Conservation (phyloP, 257 asterid genomes). For the Solanum corneliomulleri region DNA sequence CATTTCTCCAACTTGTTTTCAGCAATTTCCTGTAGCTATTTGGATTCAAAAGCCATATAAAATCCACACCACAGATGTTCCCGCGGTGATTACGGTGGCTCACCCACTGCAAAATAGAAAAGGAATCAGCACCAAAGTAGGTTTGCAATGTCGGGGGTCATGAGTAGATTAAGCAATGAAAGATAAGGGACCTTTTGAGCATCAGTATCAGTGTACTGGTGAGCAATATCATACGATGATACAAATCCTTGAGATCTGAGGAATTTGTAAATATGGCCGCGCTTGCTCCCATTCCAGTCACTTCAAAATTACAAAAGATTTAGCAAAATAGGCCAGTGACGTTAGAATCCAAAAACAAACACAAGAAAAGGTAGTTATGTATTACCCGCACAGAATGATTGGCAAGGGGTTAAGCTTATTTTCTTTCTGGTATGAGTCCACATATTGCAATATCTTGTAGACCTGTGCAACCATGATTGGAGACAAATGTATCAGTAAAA, state of each 20-base stretch:
- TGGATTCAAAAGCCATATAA: constrained; percentile 99
- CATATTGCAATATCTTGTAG: constrained; percentile 76
- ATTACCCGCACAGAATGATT: constrained; percentile 85
- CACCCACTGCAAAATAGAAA: constrained; percentile 58
- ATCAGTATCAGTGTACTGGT: constrained; percentile 92
- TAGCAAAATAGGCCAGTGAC: not conserved
- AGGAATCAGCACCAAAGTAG: constrained; percentile 8
- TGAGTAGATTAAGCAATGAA: not conserved
- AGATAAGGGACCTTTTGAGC: constrained; percentile 66
- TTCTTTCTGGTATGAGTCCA: constrained; percentile 82
- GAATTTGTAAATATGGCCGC: constrained; percentile 89
- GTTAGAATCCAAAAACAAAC: not conserved
- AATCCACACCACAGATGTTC: constrained; percentile 95
- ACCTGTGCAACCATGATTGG: constrained; percentile 35
- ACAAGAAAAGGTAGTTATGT: not conserved
- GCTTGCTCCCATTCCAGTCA: constrained; percentile 97
- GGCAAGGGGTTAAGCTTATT: constrained; percentile 86
- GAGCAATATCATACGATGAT: constrained; percentile 95
- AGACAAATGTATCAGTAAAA: not conserved
- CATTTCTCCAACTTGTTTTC: constrained; percentile 93
- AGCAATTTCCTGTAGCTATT: constrained; percentile 74
- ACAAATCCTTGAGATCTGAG: constrained; percentile 95
- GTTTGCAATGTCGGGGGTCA: not conserved
- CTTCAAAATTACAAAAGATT: constrained; percentile 22
- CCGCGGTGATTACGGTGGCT: constrained; percentile 99